Evolutionary conservation across 1,284 basidiomycete species (phyloP), one percentile per base, ranked within the genome.

Genomic region (Papiliotrema laurentii): DNA sequence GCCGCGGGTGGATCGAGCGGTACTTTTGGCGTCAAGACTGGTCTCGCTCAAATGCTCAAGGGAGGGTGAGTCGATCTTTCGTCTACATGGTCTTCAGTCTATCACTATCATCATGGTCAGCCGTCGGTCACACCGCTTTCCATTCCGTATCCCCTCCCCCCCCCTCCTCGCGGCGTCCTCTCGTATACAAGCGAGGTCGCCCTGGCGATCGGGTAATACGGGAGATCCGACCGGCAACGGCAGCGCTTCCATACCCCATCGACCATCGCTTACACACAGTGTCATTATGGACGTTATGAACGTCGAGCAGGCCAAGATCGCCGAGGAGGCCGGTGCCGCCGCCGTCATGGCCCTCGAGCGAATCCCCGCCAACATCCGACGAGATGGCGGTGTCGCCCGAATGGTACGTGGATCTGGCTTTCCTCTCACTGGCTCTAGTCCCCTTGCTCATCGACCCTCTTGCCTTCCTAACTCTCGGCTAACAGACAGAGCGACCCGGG

Each of bases 331-430:
- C 10, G 94, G 96, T 53, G 94, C 94, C 13, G 92, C 89, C 71
- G 94, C 94, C 56, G 94, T 98, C 58, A 97, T 98, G 94, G 91
- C 90, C 13, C 80, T 93, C 40, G 91, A 97, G 74, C 81, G 94
- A 58, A 92, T 98, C 13, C 94, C 94, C 18, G 93, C 94, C 28
- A 92, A 97, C 70, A 98, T 98, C 65, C 82, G 92, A 56, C 79
- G 80, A 33, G 78, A 88, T 71, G 92, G 92, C 35, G 92, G 92
- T 55, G 92, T 97, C 47, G 89, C 92, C 2, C 80, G 92, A 54
- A 96, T 97, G 92, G 89, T 89, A 63, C 60, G 79, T 62, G 42
- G 25, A 18, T 27, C 31, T 25, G 19, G 10, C 26, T 28, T 21
- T 18, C 45, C 22, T 27, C 31, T 41, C 42, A 24, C 19, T n/a